Conservation (phyloP, 176 grass and related monocot genomes). For the Oropetium thomaeum region DNA sequence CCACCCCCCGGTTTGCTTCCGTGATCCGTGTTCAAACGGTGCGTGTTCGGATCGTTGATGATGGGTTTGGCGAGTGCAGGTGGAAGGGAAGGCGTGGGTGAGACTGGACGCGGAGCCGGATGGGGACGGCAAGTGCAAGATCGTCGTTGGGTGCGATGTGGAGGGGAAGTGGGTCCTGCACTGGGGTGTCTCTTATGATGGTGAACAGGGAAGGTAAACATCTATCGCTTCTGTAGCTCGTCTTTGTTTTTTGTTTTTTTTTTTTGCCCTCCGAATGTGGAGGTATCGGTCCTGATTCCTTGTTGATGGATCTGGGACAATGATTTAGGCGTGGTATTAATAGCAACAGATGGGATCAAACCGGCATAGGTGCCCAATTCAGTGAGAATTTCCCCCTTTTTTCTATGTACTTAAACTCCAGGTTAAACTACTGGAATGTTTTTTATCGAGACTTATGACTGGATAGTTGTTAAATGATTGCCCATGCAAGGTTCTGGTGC, state of each 20-base stretch:
- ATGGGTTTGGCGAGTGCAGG: slow-evolving; percentile 35
- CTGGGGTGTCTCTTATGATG: slow-evolving; percentile 78
- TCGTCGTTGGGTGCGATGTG: slow-evolving; percentile 69
- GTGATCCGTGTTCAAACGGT: slow-evolving; percentile 8
- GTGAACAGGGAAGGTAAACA: slow-evolving; percentile 54
- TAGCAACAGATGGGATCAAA: not conserved
- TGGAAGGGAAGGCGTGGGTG: slow-evolving; percentile 74
- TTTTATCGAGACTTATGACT: not conserved
- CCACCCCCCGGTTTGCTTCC: not conserved
- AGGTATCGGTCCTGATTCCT: not conserved
- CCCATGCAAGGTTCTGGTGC: not conserved
- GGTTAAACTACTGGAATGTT: not conserved
- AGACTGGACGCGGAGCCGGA: slow-evolving; percentile 58
- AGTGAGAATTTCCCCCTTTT: not conserved
- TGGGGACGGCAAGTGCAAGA: slow-evolving; percentile 49
- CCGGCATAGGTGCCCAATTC: not conserved
- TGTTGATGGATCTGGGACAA: not conserved
- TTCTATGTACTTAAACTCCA: not conserved
- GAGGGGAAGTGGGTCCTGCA: slow-evolving; percentile 78
- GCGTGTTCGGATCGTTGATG: not conserved
- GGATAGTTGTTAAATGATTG: not conserved
- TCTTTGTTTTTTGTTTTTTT: not conserved
- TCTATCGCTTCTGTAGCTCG: not conserved
- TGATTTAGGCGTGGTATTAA: not conserved
- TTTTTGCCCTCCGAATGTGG: not conserved